Base-by-base conservation (phyloP, 148 eudicot species). In the Cornus kousa region DNA sequence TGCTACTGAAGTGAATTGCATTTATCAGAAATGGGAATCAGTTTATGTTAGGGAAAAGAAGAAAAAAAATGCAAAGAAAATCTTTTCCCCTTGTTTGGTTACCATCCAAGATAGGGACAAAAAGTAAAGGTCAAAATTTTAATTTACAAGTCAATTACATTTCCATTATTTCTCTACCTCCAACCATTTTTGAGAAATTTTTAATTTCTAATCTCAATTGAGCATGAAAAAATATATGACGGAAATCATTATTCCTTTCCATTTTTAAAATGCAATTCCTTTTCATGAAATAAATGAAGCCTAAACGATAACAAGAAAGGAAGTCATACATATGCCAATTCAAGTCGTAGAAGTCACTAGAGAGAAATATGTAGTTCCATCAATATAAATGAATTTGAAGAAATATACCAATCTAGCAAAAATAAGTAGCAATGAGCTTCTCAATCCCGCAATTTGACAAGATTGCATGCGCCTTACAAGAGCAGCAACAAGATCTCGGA, bases 391-490 rank as follows among this genome's bases (percentile, higher is more conserved):
- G 59, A 24, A 69, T 32, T 31, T 31, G 66, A 80, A 78, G 53
- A 83, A 77, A 19, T 77, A 59, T 86, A 96, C 97, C 95, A 96
- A 67, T 89, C 98, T 89, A 43, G 98, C 95, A 86, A 93, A 90
- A 55, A 93, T 92, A 77, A 93, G 86, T 50, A 95, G 79, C 93
- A 95, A 86, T 10, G 98, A 95, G 80, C 88, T 93, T 79, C 87
- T 88, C 78, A 95, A 87, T 75, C 91, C 94, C 46, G 93, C 81
- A 76, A 87, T 86, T 83, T 85, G 84, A 83, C 93, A 90, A 55
- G 97, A 95, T 74, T 87, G 90, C 97, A 93, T 86, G 43, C 99
- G 97, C 83, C 91, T 92, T 84, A 92, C 82, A 72, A 96, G 93
- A 60, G 98, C 99, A 83, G 86, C 86, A 82, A 92, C 97, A 66